Conservation (phyloP, 2,329 filamentous ascomycete genomes). For the Aureobasidium namibiae region DNA sequence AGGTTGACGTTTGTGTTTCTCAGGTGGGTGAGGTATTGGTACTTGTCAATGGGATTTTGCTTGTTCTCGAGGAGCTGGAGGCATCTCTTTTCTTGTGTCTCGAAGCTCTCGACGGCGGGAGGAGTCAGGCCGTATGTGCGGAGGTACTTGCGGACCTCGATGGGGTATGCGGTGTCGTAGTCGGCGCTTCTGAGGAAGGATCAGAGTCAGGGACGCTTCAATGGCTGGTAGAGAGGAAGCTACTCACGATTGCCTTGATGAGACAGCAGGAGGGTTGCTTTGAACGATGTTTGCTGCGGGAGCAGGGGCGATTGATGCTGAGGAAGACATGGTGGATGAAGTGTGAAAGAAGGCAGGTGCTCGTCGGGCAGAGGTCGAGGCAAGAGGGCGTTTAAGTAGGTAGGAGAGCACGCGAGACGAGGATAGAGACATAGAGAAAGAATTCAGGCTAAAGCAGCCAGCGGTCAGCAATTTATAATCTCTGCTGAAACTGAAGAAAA, state of each 20-base stretch:
- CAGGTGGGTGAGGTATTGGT: constrained; percentile 69
- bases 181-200: constrained; percentile 32
- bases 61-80: constrained; percentile 67
- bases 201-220: constrained; percentile 13
- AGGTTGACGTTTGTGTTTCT: constrained; percentile 70
- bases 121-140: constrained; percentile 46
- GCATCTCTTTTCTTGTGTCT: constrained; percentile 43
- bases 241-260: constrained; percentile 22
- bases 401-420: background rate
- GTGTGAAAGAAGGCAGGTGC: background rate
- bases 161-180: constrained; percentile 42
- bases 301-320: constrained; percentile 25
- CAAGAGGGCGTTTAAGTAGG: constrained; percentile 1
- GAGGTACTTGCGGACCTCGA: constrained; percentile 43
- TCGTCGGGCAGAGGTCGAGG: background rate
- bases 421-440: constrained; percentile 8
- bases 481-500: background rate
- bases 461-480: constrained; percentile 7
- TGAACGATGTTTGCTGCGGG: constrained; percentile 17
- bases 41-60: constrained; percentile 67
- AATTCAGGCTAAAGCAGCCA: constrained; percentile 12
- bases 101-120: constrained; percentile 42
- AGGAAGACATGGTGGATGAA: constrained; percentile 23
- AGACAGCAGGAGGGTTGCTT: constrained; percentile 28
- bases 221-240: background rate